phyloP scores from a whole-genome alignment of 1,284 basidiomycete species.

The Violaceomyces palustris region DNA sequence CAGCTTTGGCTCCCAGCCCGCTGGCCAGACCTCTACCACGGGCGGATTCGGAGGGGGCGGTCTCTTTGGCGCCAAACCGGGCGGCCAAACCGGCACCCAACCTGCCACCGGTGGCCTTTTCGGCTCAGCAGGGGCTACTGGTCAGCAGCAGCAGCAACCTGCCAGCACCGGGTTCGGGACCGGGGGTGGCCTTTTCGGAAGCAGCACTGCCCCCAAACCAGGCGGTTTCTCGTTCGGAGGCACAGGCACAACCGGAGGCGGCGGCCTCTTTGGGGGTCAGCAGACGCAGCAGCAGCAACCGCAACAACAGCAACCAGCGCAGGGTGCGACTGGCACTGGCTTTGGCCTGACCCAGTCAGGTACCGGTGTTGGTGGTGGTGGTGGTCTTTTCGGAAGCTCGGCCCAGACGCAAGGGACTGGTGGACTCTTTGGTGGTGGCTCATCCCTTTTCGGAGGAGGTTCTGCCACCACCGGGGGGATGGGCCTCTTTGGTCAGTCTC shows the following conservation, averaged over 20 bases:
- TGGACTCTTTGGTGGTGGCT: slow-evolving; percentile 36
- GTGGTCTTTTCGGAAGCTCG: slow-evolving; percentile 43
- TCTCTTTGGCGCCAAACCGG: slow-evolving; percentile 47
- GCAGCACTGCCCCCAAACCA: slow-evolving; percentile 20
- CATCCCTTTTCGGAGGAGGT: slow-evolving; percentile 43
- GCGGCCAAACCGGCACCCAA: slow-evolving; percentile 27
- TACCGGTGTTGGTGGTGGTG: slow-evolving; percentile 22
- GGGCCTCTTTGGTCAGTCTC: too few species aligned
- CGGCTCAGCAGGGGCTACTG: slow-evolving; percentile 20
- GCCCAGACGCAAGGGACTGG: slow-evolving; percentile 38
- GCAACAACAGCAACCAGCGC: slow-evolving; percentile 13
- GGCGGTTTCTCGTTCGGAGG: slow-evolving; percentile 36
- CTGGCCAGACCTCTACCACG: slow-evolving; percentile 19
- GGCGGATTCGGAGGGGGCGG: slow-evolving; percentile 33
- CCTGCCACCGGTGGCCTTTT: slow-evolving; percentile 53
- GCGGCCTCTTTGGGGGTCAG: slow-evolving; percentile 40
- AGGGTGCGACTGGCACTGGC: slow-evolving; percentile 15
- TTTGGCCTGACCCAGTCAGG: slow-evolving; percentile 21
- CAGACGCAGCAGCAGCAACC: slow-evolving; percentile 12
- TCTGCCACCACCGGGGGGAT: too few species aligned
- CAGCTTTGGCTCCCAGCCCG: slow-evolving; percentile 28
- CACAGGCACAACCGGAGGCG: slow-evolving; percentile 29
- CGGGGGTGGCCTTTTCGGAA: slow-evolving; percentile 53
- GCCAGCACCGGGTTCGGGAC: slow-evolving; percentile 26
- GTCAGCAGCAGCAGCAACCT: slow-evolving; percentile 46